Evolutionary conservation across 805 yeast species (phyloP).

Genomic region (Wickerhamomyces alni): DNA sequence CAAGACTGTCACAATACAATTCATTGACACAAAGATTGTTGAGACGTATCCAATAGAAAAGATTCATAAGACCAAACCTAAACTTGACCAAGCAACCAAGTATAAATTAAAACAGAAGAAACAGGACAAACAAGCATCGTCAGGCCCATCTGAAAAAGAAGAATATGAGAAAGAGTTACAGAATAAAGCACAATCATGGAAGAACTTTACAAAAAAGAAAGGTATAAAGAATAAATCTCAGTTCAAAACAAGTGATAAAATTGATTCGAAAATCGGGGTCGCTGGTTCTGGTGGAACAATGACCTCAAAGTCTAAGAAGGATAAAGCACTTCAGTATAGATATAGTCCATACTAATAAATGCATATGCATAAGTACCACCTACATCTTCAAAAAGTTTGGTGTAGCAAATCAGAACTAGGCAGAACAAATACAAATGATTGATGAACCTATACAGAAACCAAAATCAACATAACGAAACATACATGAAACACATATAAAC

Average conservation of each 20-base stretch:
- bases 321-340: slow-evolving; percentile 4
- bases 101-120: slow-evolving; percentile 4
- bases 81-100: slow-evolving; percentile 1
- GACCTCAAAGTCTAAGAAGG: slow-evolving; percentile 7
- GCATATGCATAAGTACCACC: no score
- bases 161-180: slow-evolving; percentile 8
- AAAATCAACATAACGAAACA: neutral
- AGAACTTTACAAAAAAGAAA: slow-evolving; percentile 15
- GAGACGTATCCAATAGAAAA: slow-evolving; percentile 10
- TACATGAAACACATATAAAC: neutral
- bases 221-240: slow-evolving; percentile 2
- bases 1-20: slow-evolving; percentile 9
- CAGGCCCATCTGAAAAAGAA: slow-evolving; percentile 2
- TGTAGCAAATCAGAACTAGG: no score
- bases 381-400: no score
- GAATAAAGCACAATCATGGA: slow-evolving; percentile 16
- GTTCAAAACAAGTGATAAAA: slow-evolving; percentile 7
- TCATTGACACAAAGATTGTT: slow-evolving; percentile 4
- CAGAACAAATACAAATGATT: no score
- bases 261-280: slow-evolving; percentile 15
- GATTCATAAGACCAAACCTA: slow-evolving; percentile 9
- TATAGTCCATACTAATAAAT: slow-evolving; percentile 15
- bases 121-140: slow-evolving; percentile 8
- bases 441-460: no score
- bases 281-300: slow-evolving; percentile 8